Evolutionary conservation across 2,329 filamentous ascomycete genomes (phyloP), one percentile per base, ranked within the genome.

Genomic region (Trichoderma semiorbis): DNA sequence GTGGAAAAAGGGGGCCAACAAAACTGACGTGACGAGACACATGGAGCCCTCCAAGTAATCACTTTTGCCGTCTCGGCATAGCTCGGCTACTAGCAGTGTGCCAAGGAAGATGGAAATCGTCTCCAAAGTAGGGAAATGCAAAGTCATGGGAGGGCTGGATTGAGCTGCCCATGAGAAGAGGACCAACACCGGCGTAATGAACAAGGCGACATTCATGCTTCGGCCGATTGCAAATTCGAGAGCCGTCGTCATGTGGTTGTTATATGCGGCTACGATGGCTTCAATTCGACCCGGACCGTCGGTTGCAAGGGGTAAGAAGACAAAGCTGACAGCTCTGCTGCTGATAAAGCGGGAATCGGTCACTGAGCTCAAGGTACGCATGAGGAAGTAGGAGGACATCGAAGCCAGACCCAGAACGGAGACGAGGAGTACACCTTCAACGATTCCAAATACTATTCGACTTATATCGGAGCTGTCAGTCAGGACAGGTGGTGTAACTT

Each of bases 61-160:
- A n/a, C 69, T 71, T 50, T 66, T 71, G 24, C 69, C 69, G n/a
- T 71, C 62, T 14, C 62, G 69, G 18, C 69, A 71, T n/a, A 71
- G 62, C 53, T 71, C 69, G 10, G 62, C 69, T 3, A 71, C 69
- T 12, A 71, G 28, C 7, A 71, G 11, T 16, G 69, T 66, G 12
- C 62, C 62, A 11, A 66, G 28, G n/a, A 71, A 71, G 43, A 71
- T 71, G 28, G 50, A 71, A 60, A 71, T 34, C 6, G 69, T 71
- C 28, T 71, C 69, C 36, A 66, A 26, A 47, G 62, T 66, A 16
- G 69, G 61, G 39, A 71, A 66, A 36, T 71, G 69, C 16, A 71
- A 39, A 6, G 69, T 71, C 62, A 71, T 71, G 1, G 69, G 62
- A 16, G 7, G 2, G 12, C 32, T 61, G 10, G 69, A 66, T 21